These are phyloP conservation scores for Atkinsonella hypoxylon DNA, from an alignment of 2,329 filamentous ascomycete species.

Conservation along the genomic window DNA sequence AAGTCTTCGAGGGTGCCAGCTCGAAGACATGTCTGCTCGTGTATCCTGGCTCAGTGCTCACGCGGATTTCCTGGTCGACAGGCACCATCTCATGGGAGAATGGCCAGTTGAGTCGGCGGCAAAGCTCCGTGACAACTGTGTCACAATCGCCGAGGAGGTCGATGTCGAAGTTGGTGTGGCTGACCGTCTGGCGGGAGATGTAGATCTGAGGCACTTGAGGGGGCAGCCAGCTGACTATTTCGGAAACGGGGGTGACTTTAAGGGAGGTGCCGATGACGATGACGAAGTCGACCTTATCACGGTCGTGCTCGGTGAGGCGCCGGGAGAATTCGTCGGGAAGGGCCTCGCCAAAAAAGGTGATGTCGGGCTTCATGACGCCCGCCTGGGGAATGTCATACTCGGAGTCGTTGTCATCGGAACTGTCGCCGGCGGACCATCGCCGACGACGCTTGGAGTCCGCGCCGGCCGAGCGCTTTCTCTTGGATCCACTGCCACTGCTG, in stretches of 20 bases:
- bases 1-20: conserved; percentile 2
- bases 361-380: conserved; percentile 92
- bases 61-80: conserved; percentile 47
- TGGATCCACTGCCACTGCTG: conserved; percentile 13
- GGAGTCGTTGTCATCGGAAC: conserved; percentile 34
- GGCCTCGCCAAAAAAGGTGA: conserved; percentile 92
- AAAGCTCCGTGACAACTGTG: conserved; percentile 76
- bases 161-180: conserved; percentile 90
- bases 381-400: conserved; percentile 47
- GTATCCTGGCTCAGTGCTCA: conserved; percentile 27
- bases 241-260: conserved; percentile 89
- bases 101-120: conserved; percentile 68
- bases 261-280: conserved; percentile 93
- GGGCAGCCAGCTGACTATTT: conserved; percentile 73
- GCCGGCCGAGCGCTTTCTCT: conserved; percentile 29
- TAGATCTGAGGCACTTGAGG: conserved; percentile 80
- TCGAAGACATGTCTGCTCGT: conserved; percentile 27
- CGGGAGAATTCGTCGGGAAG: conserved; percentile 74
- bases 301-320: conserved; percentile 71
- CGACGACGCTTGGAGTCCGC: conserved; percentile 22
- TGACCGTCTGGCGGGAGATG: conserved; percentile 72
- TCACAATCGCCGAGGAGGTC: conserved; percentile 95
- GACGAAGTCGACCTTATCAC: conserved; percentile 71
- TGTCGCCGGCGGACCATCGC: conserved; percentile 26
- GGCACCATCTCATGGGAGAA: conserved; percentile 75